phyloP scores from a whole-genome alignment of 129 eudicot species.

The Chrysanthemum seticuspe region DNA sequence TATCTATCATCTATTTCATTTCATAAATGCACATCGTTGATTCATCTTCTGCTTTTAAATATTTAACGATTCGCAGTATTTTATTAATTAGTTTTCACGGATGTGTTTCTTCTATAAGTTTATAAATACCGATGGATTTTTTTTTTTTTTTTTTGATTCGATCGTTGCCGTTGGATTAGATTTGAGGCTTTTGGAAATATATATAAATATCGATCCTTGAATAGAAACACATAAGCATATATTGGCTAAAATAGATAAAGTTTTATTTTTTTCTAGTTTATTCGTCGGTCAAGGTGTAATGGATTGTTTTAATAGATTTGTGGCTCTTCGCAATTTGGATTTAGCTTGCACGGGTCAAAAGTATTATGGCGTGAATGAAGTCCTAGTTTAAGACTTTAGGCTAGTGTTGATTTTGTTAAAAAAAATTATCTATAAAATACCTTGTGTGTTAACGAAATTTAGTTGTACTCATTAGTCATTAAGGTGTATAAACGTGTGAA shows the following conservation, averaged over 20 bases:
- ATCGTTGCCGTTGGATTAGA: neutral
- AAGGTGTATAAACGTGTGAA: neutral
- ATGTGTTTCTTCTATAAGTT: constrained; percentile 1
- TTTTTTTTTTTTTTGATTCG: neutral
- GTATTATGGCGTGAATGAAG: too few species aligned
- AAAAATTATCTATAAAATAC: too few species aligned
- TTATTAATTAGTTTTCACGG: neutral
- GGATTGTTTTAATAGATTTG: neutral
- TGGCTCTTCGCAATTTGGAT: too few species aligned
- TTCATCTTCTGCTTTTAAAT: neutral
- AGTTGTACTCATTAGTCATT: too few species aligned
- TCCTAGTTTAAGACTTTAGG: too few species aligned
- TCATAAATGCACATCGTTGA: neutral
- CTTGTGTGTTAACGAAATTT: too few species aligned
- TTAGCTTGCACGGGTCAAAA: too few species aligned
- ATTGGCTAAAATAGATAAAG: neutral
- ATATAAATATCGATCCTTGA: neutral
- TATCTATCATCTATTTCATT: neutral
- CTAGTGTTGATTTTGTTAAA: too few species aligned
- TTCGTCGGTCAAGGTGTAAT: too few species aligned
- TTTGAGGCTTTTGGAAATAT: neutral
- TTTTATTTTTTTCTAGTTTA: neutral
- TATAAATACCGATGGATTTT: neutral
- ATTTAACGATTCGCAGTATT: too few species aligned
- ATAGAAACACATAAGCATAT: neutral